Conservation (phyloP, 441 rosid genomes). For the Croton laevigatus region DNA sequence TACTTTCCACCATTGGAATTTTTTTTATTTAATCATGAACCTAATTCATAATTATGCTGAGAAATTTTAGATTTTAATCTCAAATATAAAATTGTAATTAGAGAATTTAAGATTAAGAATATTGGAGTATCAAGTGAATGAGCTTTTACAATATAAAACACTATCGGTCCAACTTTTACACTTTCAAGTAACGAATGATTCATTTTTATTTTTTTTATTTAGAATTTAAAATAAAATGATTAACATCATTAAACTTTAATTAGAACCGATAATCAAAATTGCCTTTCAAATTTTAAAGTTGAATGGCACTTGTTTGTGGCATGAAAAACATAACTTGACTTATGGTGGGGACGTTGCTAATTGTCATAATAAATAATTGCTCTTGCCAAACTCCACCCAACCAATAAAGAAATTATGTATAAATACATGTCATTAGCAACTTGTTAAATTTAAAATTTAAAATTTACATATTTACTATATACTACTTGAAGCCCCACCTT, state of each 20-base stretch:
- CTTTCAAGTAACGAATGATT: background rate
- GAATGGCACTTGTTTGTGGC: background rate
- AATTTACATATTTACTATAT: background rate
- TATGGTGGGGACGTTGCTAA: conserved; percentile 14
- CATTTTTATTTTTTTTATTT: background rate
- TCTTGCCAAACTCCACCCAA: conserved; percentile 20
- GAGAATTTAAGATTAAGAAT: no score
- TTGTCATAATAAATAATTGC: conserved; percentile 4
- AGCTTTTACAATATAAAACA: background rate
- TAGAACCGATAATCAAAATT: background rate
- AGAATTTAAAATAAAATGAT: background rate
- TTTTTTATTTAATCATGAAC: no score
- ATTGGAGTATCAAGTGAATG: background rate
- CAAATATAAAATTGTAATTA: no score
- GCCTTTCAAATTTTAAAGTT: conserved; percentile 7
- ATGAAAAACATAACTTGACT: background rate
- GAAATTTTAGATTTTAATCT: no score
- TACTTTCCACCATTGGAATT: no score
- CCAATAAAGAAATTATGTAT: background rate
- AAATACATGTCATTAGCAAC: conserved; percentile 1
- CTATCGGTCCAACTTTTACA: background rate
- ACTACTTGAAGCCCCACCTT: conserved; percentile 11
- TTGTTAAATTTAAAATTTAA: background rate
- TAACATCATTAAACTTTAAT: background rate
- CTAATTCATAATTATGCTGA: no score